These are phyloP conservation scores for Aspergillus flavus DNA, from an alignment of 2,329 filamentous ascomycete genomes.

Conservation along the genomic window DNA sequence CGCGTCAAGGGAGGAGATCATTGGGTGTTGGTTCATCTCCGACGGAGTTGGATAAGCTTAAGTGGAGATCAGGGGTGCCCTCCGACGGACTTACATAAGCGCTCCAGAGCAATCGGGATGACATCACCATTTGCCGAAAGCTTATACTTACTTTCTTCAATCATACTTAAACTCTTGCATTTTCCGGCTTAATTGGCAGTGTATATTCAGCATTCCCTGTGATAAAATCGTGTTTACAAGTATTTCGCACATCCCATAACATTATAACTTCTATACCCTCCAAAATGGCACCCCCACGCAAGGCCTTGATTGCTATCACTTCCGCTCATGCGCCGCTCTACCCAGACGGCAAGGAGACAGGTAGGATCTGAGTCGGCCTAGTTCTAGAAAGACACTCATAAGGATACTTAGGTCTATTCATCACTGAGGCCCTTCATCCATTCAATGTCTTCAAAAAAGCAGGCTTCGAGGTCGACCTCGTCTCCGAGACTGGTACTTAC, in stretches of 20 bases:
- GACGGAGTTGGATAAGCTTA: not conserved
- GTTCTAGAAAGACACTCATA: not conserved
- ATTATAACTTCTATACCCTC: not conserved
- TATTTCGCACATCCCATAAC: not conserved
- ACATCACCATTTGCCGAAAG: not conserved
- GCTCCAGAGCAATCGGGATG: not conserved
- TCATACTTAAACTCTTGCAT: not conserved
- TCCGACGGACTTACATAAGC: not conserved
- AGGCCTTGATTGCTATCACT: constrained; percentile 7
- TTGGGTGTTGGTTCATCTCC: not conserved
- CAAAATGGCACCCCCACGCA: constrained; percentile 2
- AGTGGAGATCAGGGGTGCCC: not conserved
- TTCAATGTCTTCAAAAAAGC: constrained; percentile 23
- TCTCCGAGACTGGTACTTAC: constrained; percentile 43
- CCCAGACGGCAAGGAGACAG: constrained; percentile 9
- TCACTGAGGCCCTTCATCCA: constrained; percentile 10
- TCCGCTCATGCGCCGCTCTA: constrained; percentile 10
- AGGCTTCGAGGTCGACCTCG: constrained; percentile 45
- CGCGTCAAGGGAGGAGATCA: not conserved
- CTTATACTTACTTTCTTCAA: not conserved
- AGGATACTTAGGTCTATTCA: not conserved
- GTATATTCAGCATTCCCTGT: not conserved
- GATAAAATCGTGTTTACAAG: not conserved
- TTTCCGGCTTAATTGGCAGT: not conserved
- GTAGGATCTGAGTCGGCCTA: not conserved